Conservation (phyloP, 768 basidiomycete genomes). For the Lanmaoa pseudosensibilis region DNA sequence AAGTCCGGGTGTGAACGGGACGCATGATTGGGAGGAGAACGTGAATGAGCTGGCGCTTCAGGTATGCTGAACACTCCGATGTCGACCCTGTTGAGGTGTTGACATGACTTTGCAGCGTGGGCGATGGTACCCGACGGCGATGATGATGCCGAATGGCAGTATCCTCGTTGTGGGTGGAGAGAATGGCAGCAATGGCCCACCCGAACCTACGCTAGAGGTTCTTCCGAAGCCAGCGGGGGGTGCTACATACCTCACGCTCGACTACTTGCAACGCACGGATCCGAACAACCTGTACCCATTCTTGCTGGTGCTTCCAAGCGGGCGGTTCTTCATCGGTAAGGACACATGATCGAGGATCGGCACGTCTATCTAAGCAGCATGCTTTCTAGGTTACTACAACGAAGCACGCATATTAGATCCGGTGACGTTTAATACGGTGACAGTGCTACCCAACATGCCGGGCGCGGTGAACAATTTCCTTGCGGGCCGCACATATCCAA, state of each 20-base stretch:
- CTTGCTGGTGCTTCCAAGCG: slow-evolving; percentile 67
- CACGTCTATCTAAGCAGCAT: not conserved
- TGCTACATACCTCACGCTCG: slow-evolving; percentile 61
- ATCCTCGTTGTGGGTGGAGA: slow-evolving; percentile 77
- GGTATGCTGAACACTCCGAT: slow-evolving; percentile 34
- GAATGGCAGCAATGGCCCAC: slow-evolving; percentile 62
- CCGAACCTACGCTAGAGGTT: slow-evolving; percentile 70
- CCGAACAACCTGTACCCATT: slow-evolving; percentile 84
- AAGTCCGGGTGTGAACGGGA: slow-evolving; percentile 63
- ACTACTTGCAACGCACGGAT: slow-evolving; percentile 69
- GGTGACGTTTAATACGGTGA: slow-evolving; percentile 59
- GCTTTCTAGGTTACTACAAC: slow-evolving; percentile 65
- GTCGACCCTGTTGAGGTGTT: not conserved
- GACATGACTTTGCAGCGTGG: slow-evolving; percentile 42
- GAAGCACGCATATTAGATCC: slow-evolving; percentile 77
- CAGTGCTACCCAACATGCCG: slow-evolving; percentile 67
- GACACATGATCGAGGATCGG: not conserved
- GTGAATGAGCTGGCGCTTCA: slow-evolving; percentile 55
- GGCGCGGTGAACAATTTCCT: slow-evolving; percentile 70
- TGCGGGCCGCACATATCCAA: slow-evolving; percentile 76
- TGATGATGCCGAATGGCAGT: slow-evolving; percentile 71
- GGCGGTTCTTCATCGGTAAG: slow-evolving; percentile 69
- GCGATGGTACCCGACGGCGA: slow-evolving; percentile 72
- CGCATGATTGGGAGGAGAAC: slow-evolving; percentile 82
- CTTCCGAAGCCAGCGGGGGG: slow-evolving; percentile 68